A percentile compares a stretch with the other conserved stretches of the same genome.
Conservation (phyloP, 441 rosid species). For the Mallotus repandus region DNA sequence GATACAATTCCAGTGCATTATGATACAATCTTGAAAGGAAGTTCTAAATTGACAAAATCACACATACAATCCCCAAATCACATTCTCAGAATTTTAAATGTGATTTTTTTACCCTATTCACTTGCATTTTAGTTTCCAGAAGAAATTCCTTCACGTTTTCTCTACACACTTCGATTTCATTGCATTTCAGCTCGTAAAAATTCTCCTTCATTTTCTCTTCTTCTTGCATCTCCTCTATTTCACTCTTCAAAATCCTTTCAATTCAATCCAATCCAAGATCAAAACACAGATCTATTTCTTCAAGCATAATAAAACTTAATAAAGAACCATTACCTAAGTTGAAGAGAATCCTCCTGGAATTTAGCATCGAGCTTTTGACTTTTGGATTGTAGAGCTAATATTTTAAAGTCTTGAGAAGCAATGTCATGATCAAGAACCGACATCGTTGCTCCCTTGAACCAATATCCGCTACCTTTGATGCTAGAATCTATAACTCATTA, state of each 20-base stretch:
- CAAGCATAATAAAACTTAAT: too few relatives aligned
- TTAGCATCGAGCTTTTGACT: slow-evolving; percentile 41
- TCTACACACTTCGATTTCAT: slow-evolving; percentile 53
- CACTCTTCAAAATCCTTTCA: slow-evolving; percentile 52
- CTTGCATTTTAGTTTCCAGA: slow-evolving; percentile 30
- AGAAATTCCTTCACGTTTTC: slow-evolving; percentile 36
- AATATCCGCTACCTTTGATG: slow-evolving; percentile 39
- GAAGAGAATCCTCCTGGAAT: slow-evolving; percentile 28
- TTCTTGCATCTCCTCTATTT: slow-evolving; percentile 57
- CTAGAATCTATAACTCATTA: slow-evolving; percentile 44
- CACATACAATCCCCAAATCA: too few relatives aligned
- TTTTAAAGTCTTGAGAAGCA: slow-evolving; percentile 49
- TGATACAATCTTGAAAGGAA: too few relatives aligned
- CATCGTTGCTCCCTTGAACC: slow-evolving; percentile 48
- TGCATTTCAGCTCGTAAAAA: slow-evolving; percentile 38
- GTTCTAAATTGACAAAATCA: slow-evolving; percentile 28
- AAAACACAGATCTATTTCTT: background rate
- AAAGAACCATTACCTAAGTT: slow-evolving; percentile 37
- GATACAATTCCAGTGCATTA: too few relatives aligned
- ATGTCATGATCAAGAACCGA: slow-evolving; percentile 51
- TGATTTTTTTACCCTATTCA: slow-evolving; percentile 39
- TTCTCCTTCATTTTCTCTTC: slow-evolving; percentile 47
- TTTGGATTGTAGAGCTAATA: slow-evolving; percentile 47
- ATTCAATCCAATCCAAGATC: slow-evolving; percentile 11
- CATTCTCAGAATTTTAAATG: background rate